Evolutionary conservation across 306 rosid genomes (phyloP), one percentile per base, ranked within the genome.

Genomic region (Prunus dulcis): DNA sequence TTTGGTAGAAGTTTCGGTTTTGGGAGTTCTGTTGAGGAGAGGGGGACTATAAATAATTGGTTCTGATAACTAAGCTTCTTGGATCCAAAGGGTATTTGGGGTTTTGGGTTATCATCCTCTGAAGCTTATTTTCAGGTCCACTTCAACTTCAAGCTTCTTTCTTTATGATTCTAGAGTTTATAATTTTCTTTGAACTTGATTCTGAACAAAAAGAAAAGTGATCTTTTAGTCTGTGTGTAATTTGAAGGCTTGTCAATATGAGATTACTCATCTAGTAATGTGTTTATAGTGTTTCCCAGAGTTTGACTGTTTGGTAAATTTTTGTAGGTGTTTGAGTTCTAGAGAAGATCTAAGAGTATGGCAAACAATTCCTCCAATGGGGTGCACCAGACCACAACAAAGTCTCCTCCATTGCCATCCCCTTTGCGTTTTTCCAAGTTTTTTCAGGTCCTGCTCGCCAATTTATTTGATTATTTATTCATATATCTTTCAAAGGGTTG

Each of bases 351-450:
- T 68, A 19, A 32, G 73, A 53, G 71, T 23, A 91, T 91, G 94
- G 94, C 96, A 7, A 61, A 79, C 19, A 85, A 87, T 83, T 74
- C 88, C 71, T 77, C 97, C 45, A 81, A 94, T 82, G 97, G 88
- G 68, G 86, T 78, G 53, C 76, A 76, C 49, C 63, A 69, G 73
- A 58, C 78, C 74, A 27, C 88, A 41, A 5, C 84, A 34, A 94
- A 91, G 83, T 80, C 81, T 71, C 97, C 98, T 57, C 97, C 96
- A 23, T 20, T 65, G 82, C 98, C 98, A 58, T 93, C 98, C 73
- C 97, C 97, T 38, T 49, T 91, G 88, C 94, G 98, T 58, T 88
- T 84, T 73, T 89, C 98, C 78, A 93, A 93, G 71, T 93, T 90
- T 88, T 89, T 73, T 72, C 96, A 91, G 96, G 98, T 93, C 64